Conservation (phyloP, 371 early-diverging fungal genomes). For the Catenaria anguillulae region DNA sequence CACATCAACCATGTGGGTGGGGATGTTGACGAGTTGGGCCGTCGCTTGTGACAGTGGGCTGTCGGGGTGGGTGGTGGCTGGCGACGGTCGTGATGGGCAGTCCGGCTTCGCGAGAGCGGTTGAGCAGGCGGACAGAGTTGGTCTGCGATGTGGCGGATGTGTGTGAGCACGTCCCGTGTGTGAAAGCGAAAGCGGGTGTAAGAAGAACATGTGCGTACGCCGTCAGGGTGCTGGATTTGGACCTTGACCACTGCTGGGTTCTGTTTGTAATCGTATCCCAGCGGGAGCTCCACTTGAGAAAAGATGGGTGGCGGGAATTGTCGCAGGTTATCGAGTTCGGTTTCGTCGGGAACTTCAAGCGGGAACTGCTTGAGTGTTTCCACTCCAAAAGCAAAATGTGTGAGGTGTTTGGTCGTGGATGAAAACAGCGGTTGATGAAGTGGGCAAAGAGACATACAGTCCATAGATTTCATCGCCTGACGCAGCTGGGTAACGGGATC, state of each 20-base stretch:
- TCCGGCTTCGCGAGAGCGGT: not conserved
- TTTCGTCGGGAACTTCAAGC: not conserved
- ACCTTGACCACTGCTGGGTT: conserved; percentile 2
- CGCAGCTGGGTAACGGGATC: not conserved
- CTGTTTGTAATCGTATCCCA: conserved; percentile 2
- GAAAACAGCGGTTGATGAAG: no score
- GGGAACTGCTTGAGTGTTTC: not conserved
- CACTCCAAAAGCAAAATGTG: not conserved
- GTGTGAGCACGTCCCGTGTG: no score
- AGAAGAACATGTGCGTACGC: no score
- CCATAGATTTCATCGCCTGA: not conserved
- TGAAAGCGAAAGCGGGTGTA: no score
- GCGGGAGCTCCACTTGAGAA: not conserved
- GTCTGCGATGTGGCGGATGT: not conserved
- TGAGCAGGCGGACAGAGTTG: not conserved
- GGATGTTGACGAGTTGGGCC: no score
- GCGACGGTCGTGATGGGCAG: not conserved
- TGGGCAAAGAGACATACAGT: not conserved
- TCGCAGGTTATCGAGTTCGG: not conserved
- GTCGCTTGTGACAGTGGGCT: not conserved
- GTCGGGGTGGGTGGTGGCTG: not conserved
- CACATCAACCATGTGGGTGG: not conserved
- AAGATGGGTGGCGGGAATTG: conserved; percentile 2
- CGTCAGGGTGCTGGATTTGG: not conserved
- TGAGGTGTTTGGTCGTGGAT: not conserved